Base-by-base conservation (phyloP, 192 early-diverging fungal species). In the Chytriomyces confervae region DNA sequence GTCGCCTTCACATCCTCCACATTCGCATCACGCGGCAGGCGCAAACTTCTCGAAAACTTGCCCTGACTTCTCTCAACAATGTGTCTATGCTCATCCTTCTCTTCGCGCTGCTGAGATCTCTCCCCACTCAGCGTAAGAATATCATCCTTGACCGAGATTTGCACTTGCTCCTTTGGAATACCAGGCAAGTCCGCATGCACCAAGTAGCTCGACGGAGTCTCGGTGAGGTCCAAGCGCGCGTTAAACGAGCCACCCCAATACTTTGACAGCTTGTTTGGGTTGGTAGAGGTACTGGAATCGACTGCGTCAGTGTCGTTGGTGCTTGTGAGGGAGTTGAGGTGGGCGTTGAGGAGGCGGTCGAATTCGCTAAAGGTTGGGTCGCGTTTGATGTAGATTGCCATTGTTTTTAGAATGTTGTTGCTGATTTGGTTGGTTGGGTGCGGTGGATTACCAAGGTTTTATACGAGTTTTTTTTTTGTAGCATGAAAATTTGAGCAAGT, bases 151-250 rank as follows among this genome's bases (percentile, higher is more conserved):
- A 81, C 67, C 0, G 29, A 23, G 64, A 86, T 76, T 10, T 83
- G n/a, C 68, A 86, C 64, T 45, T 85, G 69, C 5, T 77, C 51
- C 69, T 84, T 36, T 36, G 29, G 29, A 36, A 36, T 77, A 29
- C 83, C 83, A 36, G 83, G 83, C 11, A 84, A 65, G 60, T 84
- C 83, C 20, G 81, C 83, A 65, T 72, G 50, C 50, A 84, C 62
- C 10, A 43, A 50, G 81, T 84, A 84, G 20, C 36, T 43, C 36
- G 83, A 65, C 9, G 80, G 73, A 66, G 10, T 70, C 45, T 83
- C 81, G 62, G 73, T 57, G 43, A 84, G n/a, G 81, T 84, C 83
- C 64, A 84, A 10, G 16, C 67, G 27, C 11, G 81, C 81, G 50
- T 62, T 66, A 49, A 46, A 51, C 13, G n/a, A 50, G 36, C 68